phyloP scores from a whole-genome alignment of 257 asterid species.

The Solanum lycopersicoides region DNA sequence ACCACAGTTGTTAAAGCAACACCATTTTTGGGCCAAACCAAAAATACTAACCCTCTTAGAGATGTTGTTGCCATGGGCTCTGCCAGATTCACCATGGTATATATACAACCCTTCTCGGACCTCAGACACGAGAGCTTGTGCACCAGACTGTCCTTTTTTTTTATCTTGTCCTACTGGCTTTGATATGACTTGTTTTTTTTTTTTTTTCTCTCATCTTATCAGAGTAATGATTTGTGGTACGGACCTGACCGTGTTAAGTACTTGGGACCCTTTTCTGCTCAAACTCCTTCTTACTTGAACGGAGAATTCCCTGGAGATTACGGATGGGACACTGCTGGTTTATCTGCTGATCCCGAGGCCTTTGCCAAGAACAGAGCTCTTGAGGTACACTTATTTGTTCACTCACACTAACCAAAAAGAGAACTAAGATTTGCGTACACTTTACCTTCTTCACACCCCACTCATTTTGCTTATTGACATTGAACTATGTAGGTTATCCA shows the following conservation, averaged over 20 bases:
- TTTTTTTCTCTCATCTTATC: neutral
- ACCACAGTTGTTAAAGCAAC: constrained; percentile 48
- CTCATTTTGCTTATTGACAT: neutral
- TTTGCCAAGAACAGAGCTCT: constrained; percentile 29
- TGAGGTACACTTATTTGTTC: neutral
- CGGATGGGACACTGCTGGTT: constrained; percentile 33
- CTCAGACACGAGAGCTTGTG: neutral
- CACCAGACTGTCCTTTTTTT: neutral
- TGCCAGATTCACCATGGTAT: constrained; percentile 56
- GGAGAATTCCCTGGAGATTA: constrained; percentile 29
- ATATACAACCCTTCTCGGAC: neutral
- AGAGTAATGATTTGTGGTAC: constrained; percentile 5
- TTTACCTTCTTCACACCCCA: rapidly evolving
- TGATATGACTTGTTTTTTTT: neutral
- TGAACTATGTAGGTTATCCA: constrained; percentile 20
- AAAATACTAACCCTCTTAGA: constrained; percentile 46
- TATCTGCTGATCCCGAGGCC: constrained; percentile 26
- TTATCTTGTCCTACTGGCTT: neutral
- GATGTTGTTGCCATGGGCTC: constrained; percentile 53
- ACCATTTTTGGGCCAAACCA: constrained; percentile 69
- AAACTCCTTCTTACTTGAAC: constrained; percentile 20
- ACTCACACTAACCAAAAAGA: neutral
- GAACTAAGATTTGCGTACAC: rapidly evolving
- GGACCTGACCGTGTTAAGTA: constrained; percentile 23
- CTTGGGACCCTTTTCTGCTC: constrained; percentile 20